Evolutionary conservation across 2,329 filamentous ascomycete genomes (phyloP).

Genomic region (Fulvia fulva): DNA sequence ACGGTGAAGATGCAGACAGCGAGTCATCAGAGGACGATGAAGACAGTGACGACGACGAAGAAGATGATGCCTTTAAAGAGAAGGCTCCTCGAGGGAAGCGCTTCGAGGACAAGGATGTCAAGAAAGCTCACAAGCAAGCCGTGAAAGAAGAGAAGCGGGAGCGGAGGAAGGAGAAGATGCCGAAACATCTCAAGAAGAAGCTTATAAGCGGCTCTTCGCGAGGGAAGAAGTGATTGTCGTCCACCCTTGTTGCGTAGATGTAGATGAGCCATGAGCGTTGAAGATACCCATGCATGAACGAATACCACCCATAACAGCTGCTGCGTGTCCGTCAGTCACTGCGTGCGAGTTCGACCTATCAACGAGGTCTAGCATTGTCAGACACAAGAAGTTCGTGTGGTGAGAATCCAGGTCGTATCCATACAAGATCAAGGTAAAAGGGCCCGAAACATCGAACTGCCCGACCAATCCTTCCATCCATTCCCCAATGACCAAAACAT

Average conservation of each 20-base stretch:
- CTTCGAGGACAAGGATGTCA: constrained; percentile 87
- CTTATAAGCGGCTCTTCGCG: constrained; percentile 59
- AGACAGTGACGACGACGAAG: constrained; percentile 32
- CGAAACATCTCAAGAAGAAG: constrained; percentile 93
- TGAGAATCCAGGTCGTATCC: no score
- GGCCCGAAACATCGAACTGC: no score
- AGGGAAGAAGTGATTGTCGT: constrained; percentile 53
- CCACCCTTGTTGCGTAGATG: background rate
- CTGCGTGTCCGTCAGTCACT: background rate
- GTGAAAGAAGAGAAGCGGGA: constrained; percentile 96
- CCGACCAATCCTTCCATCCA: no score
- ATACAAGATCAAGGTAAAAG: no score
- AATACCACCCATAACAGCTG: background rate
- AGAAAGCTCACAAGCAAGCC: constrained; percentile 81
- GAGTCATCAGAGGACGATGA: constrained; percentile 30
- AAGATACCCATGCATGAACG: background rate
- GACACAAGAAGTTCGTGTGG: no score
- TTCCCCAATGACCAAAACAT: no score
- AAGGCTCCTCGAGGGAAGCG: constrained; percentile 72
- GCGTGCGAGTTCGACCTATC: no score
- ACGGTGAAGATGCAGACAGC: constrained; percentile 16
- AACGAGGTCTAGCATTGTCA: no score
- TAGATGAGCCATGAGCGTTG: background rate
- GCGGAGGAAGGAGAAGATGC: constrained; percentile 91
- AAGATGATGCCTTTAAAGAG: constrained; percentile 43